phyloP scores from a whole-genome alignment of 495 filamentous ascomycete species.

The Neurospora sp. region DNA sequence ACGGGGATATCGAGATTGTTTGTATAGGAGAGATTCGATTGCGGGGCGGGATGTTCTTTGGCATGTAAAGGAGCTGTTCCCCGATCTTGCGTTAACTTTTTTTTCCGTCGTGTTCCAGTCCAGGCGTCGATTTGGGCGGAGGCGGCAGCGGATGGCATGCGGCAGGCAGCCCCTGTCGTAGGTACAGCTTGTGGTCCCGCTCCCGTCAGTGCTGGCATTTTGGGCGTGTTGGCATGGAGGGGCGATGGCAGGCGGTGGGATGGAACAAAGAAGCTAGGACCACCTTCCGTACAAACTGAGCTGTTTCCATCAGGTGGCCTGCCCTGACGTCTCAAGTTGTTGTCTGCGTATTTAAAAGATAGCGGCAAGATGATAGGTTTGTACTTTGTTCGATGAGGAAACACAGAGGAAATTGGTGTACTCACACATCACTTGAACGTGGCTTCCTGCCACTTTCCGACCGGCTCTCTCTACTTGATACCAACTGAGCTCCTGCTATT shows the following conservation, averaged over 20 bases:
- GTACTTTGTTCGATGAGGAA: not conserved
- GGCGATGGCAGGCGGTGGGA: not conserved
- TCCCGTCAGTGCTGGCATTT: not conserved
- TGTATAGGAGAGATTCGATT: not conserved
- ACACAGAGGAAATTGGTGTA: not conserved
- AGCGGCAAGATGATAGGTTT: not conserved
- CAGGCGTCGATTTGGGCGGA: conserved; percentile 14
- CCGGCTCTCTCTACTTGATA: not conserved
- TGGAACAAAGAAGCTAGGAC: conserved; percentile 16
- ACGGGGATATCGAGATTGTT: not conserved
- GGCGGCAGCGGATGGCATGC: conserved; percentile 14
- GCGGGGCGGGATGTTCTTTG: not conserved
- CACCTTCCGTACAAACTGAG: not conserved
- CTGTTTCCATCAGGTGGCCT: not conserved
- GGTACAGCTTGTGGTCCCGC: not conserved
- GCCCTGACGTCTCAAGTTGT: not conserved
- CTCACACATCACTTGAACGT: not conserved
- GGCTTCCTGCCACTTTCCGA: not conserved
- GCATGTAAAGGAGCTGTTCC: conserved; percentile 11
- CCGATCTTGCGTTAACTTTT: conserved; percentile 25
- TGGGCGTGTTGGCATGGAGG: not conserved
- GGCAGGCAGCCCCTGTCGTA: not conserved
- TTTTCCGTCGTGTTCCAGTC: conserved; percentile 17
- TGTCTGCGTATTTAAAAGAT: not conserved
- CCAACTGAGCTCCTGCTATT: not conserved